Evolutionary conservation across 2,329 filamentous ascomycete species (phyloP).

Genomic region (Alternaria brassicicola): DNA sequence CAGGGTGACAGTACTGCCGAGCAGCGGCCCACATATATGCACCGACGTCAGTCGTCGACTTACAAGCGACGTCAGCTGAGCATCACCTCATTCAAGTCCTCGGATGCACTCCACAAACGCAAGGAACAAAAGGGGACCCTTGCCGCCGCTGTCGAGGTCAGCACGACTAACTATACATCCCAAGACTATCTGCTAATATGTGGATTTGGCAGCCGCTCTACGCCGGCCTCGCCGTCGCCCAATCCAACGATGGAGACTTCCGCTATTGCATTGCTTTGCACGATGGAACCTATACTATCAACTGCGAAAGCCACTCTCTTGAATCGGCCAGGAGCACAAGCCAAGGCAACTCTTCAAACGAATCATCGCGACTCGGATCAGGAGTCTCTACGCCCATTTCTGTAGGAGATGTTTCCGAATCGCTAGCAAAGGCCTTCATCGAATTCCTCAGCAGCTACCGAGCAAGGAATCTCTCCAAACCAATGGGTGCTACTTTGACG

Average conservation of each 20-base stretch:
- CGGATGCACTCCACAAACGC: constrained; percentile 5
- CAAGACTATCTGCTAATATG: constrained; percentile 1
- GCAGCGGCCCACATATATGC: background rate
- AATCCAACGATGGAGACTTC: constrained; percentile 58
- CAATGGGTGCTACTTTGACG: constrained; percentile 75
- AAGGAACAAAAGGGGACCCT: constrained; percentile 14
- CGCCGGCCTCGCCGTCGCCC: constrained; percentile 65
- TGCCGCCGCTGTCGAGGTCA: constrained; percentile 5
- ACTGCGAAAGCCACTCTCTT: constrained; percentile 63
- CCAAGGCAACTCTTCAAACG: constrained; percentile 1
- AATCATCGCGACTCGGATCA: constrained; percentile 14
- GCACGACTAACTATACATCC: background rate
- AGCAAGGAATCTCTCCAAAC: constrained; percentile 71
- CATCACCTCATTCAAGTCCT: constrained; percentile 9
- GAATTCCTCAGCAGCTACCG: constrained; percentile 64
- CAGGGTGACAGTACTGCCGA: constrained; percentile 1
- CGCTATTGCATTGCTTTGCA: constrained; percentile 67
- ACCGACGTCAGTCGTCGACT: constrained; percentile 4
- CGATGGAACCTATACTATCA: constrained; percentile 75
- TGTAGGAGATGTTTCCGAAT: constrained; percentile 15
- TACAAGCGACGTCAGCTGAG: constrained; percentile 10
- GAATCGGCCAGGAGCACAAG: background rate
- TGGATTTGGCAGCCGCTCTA: constrained; percentile 54
- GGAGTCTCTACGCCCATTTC: constrained; percentile 20
- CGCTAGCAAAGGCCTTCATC: constrained; percentile 65